Evolutionary conservation across 306 rosid species (phyloP), one percentile per base, ranked within the genome.

Genomic region (Begonia loranthoides): DNA sequence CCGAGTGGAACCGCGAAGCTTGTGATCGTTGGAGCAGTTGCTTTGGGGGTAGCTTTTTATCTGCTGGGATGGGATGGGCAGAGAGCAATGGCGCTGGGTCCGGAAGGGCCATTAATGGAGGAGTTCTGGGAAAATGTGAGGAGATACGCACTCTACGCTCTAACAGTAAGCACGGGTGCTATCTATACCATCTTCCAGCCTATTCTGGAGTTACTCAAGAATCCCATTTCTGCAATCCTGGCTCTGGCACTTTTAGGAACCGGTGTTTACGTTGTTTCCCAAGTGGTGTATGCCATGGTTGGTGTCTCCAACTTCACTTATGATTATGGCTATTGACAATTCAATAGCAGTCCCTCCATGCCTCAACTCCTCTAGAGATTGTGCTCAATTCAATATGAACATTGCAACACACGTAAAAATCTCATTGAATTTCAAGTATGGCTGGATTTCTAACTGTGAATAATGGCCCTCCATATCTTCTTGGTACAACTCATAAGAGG

Each of bases 111-210:
- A 15, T 70, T 90, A 17, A 73, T 82, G 65, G 99, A 90, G 39
- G 99, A 86, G 65, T 90, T 90, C 55, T 86, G 99, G 99, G 99
- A 90, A 9, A 86, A 90, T 12, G 95, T 90, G 0, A 70, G 99
- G 51, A 78, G 95, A 66, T 86, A 90, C 55, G 94, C 65, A 8
- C 64, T 90, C 2, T 90, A 90, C 15, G 94, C 99, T 17, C 77
- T 90, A 10, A 90, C 78, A 0, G 99, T 87, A 7, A 87, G 96
- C 59, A 78, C 92, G 11, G 92, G 94, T 38, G 96, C 96, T 39
- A 17, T 87, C 38, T 87, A 83, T 68, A 70, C 87, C 14, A 61
- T 80, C 13, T 36, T 83, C 22, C 78, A 15, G 17, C 99, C 95
- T 1, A 76, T 90, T 8, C 50, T 54, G 5, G 94, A 86, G 70